Evolutionary conservation across 352 stramenopile genomes (phyloP).

Genomic region (Pythium aphanidermatum): DNA sequence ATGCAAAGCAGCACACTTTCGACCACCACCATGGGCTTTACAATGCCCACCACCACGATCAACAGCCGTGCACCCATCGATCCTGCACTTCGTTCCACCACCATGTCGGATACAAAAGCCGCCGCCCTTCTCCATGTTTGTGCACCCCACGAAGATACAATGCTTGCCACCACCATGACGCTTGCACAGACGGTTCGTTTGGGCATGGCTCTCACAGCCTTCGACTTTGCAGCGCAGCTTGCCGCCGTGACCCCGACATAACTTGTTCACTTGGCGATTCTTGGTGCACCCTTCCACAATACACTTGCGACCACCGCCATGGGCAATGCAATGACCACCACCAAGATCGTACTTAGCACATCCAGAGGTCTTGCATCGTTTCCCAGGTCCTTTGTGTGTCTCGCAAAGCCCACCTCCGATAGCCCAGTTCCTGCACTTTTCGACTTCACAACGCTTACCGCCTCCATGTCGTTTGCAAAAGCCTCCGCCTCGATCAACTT

Average conservation of each 20-base stretch:
- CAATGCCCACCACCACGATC: constrained; percentile 79
- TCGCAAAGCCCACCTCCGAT: constrained; percentile 70
- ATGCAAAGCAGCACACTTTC: constrained; percentile 60
- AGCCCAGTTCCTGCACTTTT: constrained; percentile 76
- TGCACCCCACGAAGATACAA: constrained; percentile 66
- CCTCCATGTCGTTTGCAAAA: constrained; percentile 81
- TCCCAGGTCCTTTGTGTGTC: constrained; percentile 71
- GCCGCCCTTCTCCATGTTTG: constrained; percentile 82
- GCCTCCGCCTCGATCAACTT: constrained; percentile 73
- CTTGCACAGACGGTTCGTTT: constrained; percentile 83
- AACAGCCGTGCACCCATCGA: constrained; percentile 53
- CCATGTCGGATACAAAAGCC: constrained; percentile 82
- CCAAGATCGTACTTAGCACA: constrained; percentile 81
- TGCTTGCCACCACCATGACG: constrained; percentile 70
- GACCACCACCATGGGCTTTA: constrained; percentile 78
- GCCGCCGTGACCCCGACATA: constrained; percentile 72
- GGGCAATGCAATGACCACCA: constrained; percentile 79
- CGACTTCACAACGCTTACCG: constrained; percentile 78
- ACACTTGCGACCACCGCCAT: constrained; percentile 80
- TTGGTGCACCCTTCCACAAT: constrained; percentile 79
- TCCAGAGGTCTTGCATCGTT: constrained; percentile 70
- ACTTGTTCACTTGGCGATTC: constrained; percentile 83
- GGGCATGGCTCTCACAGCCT: constrained; percentile 71
- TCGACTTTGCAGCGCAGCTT: constrained; percentile 74
- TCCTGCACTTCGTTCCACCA: constrained; percentile 67